These are phyloP conservation scores for Hyaloscypha bicolor DNA, from an alignment of 495 filamentous ascomycete species.

Conservation along the genomic window DNA sequence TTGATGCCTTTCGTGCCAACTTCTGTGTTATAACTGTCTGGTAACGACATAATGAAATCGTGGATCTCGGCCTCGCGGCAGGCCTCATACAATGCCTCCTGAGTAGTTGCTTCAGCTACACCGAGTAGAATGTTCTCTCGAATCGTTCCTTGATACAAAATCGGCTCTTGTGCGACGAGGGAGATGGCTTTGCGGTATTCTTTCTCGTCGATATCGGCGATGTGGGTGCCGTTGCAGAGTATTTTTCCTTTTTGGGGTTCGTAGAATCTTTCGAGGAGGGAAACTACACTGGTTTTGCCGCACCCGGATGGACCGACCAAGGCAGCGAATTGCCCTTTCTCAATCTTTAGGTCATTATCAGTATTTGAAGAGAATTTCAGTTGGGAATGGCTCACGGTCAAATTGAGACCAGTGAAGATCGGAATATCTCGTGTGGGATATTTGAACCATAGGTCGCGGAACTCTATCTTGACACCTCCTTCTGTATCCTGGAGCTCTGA, in stretches of 20 bases:
- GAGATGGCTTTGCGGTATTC: constrained; percentile 54
- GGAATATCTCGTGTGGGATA: constrained; percentile 53
- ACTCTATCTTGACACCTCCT: constrained; percentile 50
- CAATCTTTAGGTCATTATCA: constrained; percentile 33
- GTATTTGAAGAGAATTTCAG: constrained; percentile 45
- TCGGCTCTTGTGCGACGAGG: constrained; percentile 58
- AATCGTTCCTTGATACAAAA: constrained; percentile 57
- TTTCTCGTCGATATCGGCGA: constrained; percentile 37
- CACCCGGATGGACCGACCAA: constrained; percentile 63
- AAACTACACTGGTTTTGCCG: constrained; percentile 64
- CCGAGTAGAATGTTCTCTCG: constrained; percentile 55
- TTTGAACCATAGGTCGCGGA: constrained; percentile 57
- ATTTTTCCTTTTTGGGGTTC: constrained; percentile 44
- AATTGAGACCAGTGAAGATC: constrained; percentile 46
- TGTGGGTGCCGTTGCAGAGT: constrained; percentile 32
- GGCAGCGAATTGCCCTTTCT: constrained; percentile 58
- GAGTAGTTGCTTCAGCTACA: constrained; percentile 43
- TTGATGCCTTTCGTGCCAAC: too few species aligned
- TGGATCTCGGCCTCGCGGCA: constrained; percentile 46
- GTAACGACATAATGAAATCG: constrained; percentile 65
- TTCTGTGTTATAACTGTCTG: constrained; percentile 49
- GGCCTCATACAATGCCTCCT: constrained; percentile 12
- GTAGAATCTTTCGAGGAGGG: constrained; percentile 62
- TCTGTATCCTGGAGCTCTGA: constrained; percentile 34
- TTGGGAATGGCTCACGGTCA: constrained; percentile 35